phyloP scores from a whole-genome alignment of 139 green algal species.

The Astrephomene gubernaculifera region DNA sequence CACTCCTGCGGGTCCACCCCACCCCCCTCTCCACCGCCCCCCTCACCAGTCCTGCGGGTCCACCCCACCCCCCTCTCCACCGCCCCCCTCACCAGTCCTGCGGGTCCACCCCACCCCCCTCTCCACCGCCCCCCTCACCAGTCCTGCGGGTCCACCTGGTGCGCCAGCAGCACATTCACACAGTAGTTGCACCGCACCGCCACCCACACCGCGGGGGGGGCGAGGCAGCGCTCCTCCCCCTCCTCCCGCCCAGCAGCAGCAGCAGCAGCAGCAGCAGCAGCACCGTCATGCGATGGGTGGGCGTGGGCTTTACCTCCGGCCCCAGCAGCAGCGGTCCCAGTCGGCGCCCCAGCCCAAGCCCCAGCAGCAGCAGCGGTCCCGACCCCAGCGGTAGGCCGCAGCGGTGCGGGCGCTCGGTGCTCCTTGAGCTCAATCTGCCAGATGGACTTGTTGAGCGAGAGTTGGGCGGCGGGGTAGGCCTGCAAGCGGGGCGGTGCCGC shows the following conservation, averaged over 20 bases:
- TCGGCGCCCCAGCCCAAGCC: not conserved
- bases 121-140: constrained; percentile 10
- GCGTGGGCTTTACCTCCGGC: not conserved
- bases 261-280: not conserved
- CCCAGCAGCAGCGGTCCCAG: not conserved
- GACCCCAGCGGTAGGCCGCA: not conserved
- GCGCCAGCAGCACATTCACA: constrained; percentile 39
- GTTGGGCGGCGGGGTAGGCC: constrained; percentile 22
- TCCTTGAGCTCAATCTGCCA: constrained; percentile 14
- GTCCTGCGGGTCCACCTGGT: constrained; percentile 17
- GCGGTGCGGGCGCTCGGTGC: not conserved
- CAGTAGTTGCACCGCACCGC: constrained; percentile 34
- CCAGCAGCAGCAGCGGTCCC: not conserved
- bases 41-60: not conserved
- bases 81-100: not conserved
- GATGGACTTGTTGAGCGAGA: constrained; percentile 37
- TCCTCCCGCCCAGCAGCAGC: not conserved
- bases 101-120: not conserved
- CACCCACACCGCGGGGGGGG: constrained; percentile 17
- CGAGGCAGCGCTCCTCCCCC: not conserved
- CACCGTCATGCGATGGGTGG: too few species aligned
- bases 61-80: not conserved
- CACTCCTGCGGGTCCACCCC: constrained; percentile 18
- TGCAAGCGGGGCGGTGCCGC: not conserved
- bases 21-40: not conserved